Percentiles rank a stretch among this genome's conserved stretches.
Evolutionary conservation across 768 basidiomycete genomes (phyloP).

Genomic region (Hirschioporus abietinus): DNA sequence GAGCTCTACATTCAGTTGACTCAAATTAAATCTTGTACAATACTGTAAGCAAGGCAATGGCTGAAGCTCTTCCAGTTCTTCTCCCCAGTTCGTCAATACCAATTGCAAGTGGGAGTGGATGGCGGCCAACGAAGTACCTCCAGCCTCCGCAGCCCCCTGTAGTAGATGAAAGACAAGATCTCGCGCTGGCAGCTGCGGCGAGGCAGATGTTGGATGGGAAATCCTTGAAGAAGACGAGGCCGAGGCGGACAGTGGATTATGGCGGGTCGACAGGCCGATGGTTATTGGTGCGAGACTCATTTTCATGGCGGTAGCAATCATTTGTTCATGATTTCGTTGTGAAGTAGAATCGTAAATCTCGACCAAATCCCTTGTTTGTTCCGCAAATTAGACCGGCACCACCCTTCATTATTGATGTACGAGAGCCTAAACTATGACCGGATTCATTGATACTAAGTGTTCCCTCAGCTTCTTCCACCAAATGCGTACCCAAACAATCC

Average conservation of each 20-base stretch:
- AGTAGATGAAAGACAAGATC: constrained; percentile 75
- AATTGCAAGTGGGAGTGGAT: constrained; percentile 47
- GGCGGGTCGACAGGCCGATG: constrained; percentile 85
- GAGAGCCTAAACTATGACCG: constrained; percentile 23
- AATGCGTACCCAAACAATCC: constrained; percentile 88
- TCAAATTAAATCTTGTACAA: not conserved
- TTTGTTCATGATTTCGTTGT: constrained; percentile 4
- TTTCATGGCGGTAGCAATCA: not conserved
- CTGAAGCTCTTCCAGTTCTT: constrained; percentile 42
- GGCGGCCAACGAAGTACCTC: constrained; percentile 70
- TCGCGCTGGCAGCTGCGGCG: constrained; percentile 64
- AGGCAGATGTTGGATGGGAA: constrained; percentile 74
- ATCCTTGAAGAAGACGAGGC: constrained; percentile 84
- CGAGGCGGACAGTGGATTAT: constrained; percentile 92
- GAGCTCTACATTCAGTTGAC: not conserved
- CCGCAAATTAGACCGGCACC: constrained; percentile 79
- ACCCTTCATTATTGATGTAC: constrained; percentile 85
- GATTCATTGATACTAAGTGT: constrained; percentile 16
- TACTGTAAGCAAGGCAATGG: not conserved
- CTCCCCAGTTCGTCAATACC: constrained; percentile 42
- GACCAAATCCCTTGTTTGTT: constrained; percentile 72
- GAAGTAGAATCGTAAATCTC: constrained; percentile 67
- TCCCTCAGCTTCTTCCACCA: constrained; percentile 78
- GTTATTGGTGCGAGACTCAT: constrained; percentile 56
- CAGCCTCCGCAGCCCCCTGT: constrained; percentile 64